Base-by-base conservation (phyloP, 345 rosid genomes). In the Ceriops tagal region DNA sequence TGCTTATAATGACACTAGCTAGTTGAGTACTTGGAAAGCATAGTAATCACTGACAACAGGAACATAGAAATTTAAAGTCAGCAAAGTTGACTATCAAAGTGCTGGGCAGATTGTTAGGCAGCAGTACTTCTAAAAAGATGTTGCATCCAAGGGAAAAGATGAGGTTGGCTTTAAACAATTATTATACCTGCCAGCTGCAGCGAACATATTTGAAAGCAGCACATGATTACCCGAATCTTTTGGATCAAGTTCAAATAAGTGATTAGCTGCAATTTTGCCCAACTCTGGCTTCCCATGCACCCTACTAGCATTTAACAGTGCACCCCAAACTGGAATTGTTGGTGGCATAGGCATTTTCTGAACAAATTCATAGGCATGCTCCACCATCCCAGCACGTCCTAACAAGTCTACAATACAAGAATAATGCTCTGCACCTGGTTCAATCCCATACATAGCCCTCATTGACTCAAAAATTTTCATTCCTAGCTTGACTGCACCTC, bases 231-330 rank as follows among this genome's bases (percentile, higher is more conserved):
- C 96, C 0, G 91, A 84, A 80, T 89, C 96, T 69, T 75, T 83
- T 22, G 92, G 93, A 69, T 91, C 98, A 46, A 93, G 92, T 73
- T 79, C 78, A 66, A 88, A 89, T 71, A 93, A 79, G 62, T 78
- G 83, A 70, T 80, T 72, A 69, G 97, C 96, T 19, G 90, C 96
- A 62, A 89, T 70, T 57, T 70, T 78, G 63, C 96, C 97, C 55
- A 89, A 75, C 4, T 84, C 86, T 30, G 80, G 89, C 79, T 83
- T 85, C 68, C 80, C 61, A 71, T 89, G 76, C 65, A 91, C 88
- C 84, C 87, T 80, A 68, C 96, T 86, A 61, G 93, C 97, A 78
- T 85, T 89, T 58, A 91, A 87, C 75, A 93, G 96, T 62, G 97
- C 89, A 2, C 98, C 96, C 97, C 98, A 93, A 58, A 89, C 78